Base-by-base conservation (phyloP, 257 asterid species). In the Osmanthus fragrans region DNA sequence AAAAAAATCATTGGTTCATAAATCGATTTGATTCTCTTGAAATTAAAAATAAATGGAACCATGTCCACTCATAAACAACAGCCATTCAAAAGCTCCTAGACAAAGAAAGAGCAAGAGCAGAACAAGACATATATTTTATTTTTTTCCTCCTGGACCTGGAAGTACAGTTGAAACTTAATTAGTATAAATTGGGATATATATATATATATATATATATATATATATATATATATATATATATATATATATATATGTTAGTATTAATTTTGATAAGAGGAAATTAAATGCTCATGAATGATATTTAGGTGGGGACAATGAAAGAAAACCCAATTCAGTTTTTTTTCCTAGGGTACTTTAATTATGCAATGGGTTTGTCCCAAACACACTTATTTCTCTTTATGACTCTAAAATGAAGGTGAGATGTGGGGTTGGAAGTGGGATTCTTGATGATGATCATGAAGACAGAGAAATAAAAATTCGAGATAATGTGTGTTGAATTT, bases 371-470 rank as follows among this genome's bases (percentile, higher is more conserved):
- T 9, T 36, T 36, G 75, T 71, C 72, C 6, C 78, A n/a, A 79
- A 70, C 80, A 60, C 80, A 67, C 70, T 77, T 51, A 30, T 67
- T 76, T 23, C 67, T 39, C 51, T 23, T 76, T 85, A 75, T 83
- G 83, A 73, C 82, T 72, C 27, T 5, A 73, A 78, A 34, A 34
- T 11, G 29, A 34, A 65, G 73, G 39, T 81, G 84, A 80, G 40
- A 74, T 4, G 78, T 70, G 77, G 78, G 80, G 77, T 73, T 27
- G 66, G 70, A 39, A 64, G 86, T 84, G 84, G 85, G 84, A 78
- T 79, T 74, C 73, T 64, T 81, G 86, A 84, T 83, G 77, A 86
- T 10, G 49, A 40, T 42, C 18, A 42, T 86, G 81, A 81, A 78
- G 77, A 70, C 27, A 5, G 3, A 5, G 79, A 66, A 64, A 67